Conservation (phyloP, 768 basidiomycete species). For the Psilocybe cyanescens region DNA sequence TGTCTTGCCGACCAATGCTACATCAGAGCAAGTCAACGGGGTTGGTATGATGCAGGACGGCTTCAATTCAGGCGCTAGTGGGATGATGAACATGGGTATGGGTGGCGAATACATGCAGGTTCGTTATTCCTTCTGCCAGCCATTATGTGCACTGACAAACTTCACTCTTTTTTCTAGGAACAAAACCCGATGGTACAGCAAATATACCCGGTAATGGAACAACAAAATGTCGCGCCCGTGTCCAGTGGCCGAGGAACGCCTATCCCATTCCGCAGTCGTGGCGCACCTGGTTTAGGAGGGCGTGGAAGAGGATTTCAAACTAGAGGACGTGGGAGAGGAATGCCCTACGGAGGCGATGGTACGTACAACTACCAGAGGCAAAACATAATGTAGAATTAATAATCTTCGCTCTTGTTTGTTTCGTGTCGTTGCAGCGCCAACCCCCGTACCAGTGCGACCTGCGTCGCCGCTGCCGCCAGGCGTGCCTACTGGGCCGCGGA, state of each 20-base stretch:
- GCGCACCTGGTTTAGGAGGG: constrained; percentile 38
- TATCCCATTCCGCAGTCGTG: constrained; percentile 43
- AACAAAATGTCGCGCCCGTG: constrained; percentile 49
- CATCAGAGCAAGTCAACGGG: constrained; percentile 44
- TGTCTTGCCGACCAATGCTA: constrained; percentile 39
- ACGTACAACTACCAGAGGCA: constrained; percentile 23
- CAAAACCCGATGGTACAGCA: constrained; percentile 63
- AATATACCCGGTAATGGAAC: constrained; percentile 71
- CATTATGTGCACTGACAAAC: constrained; percentile 8
- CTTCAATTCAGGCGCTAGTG: constrained; percentile 41
- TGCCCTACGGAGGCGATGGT: constrained; percentile 42
- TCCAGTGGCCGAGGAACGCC: constrained; percentile 41
- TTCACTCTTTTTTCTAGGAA: constrained; percentile 42
- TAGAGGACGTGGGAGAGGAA: constrained; percentile 48
- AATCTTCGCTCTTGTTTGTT: background rate
- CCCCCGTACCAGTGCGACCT: constrained; percentile 67
- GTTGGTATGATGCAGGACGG: constrained; percentile 55
- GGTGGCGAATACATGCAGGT: constrained; percentile 79
- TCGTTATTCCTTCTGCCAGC: constrained; percentile 31
- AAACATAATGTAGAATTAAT: constrained; percentile 12
- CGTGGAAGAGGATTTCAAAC: constrained; percentile 45
- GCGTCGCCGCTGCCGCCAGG: constrained; percentile 86
- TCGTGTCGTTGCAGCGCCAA: constrained; percentile 27
- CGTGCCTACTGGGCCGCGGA: constrained; percentile 86
- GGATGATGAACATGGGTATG: constrained; percentile 77